These are phyloP conservation scores for Ogataea kodamae DNA, from an alignment of 805 yeast genomes.

Conservation along the genomic window DNA sequence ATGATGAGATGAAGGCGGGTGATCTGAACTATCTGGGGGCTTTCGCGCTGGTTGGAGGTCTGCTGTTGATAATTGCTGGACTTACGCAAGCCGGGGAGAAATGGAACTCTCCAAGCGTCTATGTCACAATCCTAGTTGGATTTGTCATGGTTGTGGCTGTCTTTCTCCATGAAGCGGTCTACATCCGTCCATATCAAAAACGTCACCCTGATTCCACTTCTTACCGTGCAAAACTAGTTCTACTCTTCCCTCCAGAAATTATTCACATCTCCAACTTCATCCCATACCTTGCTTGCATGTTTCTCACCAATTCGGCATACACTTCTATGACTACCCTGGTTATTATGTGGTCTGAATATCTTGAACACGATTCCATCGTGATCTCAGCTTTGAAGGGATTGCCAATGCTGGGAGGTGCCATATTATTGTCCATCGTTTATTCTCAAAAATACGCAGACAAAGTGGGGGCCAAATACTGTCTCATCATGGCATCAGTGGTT, in stretches of 20 bases:
- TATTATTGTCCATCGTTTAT: constrained; percentile 26
- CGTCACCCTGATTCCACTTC: constrained; percentile 2
- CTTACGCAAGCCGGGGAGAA: constrained; percentile 43
- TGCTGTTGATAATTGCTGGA: constrained; percentile 40
- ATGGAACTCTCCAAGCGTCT: constrained; percentile 41
- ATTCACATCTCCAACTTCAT: constrained; percentile 21
- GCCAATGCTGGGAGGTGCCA: constrained; percentile 33
- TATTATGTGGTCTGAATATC: constrained; percentile 27
- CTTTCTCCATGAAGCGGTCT: constrained; percentile 32
- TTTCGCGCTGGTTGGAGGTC: constrained; percentile 34
- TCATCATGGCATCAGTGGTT: constrained; percentile 11
- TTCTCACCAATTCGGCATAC: constrained; percentile 10
- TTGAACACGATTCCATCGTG: constrained; percentile 31
- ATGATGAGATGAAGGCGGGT: constrained; percentile 16
- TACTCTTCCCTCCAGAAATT: constrained; percentile 23
- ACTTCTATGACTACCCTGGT: constrained; percentile 7
- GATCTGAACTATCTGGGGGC: constrained; percentile 6
- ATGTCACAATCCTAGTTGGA: constrained; percentile 41
- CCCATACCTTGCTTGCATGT: constrained; percentile 10
- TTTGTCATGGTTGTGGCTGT: constrained; percentile 27
- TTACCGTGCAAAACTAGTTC: constrained; percentile 19
- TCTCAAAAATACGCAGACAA: constrained; percentile 8
- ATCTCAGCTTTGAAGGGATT: constrained; percentile 36
- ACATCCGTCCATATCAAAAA: constrained; percentile 15
- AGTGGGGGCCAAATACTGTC: constrained; percentile 22